phyloP scores from a whole-genome alignment of 257 asterid species.

The Scutellaria minor region DNA sequence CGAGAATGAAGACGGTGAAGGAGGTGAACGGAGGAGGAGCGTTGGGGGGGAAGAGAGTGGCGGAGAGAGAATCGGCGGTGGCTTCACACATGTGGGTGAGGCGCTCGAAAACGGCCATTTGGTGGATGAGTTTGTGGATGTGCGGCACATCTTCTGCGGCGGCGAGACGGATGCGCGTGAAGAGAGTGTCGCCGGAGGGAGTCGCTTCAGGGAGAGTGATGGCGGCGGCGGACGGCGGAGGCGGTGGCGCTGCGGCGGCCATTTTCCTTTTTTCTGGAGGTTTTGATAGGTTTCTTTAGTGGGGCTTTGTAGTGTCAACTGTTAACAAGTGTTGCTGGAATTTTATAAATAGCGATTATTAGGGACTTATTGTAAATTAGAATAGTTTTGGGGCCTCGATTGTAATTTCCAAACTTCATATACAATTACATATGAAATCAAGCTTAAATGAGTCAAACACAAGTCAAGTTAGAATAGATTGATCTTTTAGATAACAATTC shows the following conservation, averaged over 20 bases:
- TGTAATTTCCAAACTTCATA: no score
- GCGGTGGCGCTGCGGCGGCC: slow-evolving; percentile 57
- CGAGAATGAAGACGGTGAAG: slow-evolving; percentile 59
- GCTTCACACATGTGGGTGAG: slow-evolving; percentile 59
- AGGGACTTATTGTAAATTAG: slow-evolving; percentile 1
- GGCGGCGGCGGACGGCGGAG: slow-evolving; percentile 46
- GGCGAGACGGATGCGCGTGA: slow-evolving; percentile 61
- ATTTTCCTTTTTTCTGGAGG: slow-evolving; percentile 26
- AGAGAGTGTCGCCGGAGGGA: slow-evolving; percentile 47
- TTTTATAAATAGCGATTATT: neutral
- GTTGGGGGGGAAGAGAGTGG: slow-evolving; percentile 59
- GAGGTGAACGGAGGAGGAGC: slow-evolving; percentile 63
- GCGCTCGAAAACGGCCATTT: slow-evolving; percentile 63
- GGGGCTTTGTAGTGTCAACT: neutral
- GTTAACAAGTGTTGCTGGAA: neutral
- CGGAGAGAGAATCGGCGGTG: slow-evolving; percentile 50
- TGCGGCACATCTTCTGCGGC: slow-evolving; percentile 56
- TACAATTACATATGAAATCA: no score
- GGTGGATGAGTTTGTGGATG: slow-evolving; percentile 73
- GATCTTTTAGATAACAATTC: no score
- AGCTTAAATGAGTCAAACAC: no score
- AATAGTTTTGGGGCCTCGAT: no score
- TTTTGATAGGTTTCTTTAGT: slow-evolving; percentile 21
- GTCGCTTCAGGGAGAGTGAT: slow-evolving; percentile 38
- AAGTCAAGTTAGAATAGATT: no score